phyloP scores from a whole-genome alignment of 2,329 filamentous ascomycete genomes.

The Alternaria triticimaculans region DNA sequence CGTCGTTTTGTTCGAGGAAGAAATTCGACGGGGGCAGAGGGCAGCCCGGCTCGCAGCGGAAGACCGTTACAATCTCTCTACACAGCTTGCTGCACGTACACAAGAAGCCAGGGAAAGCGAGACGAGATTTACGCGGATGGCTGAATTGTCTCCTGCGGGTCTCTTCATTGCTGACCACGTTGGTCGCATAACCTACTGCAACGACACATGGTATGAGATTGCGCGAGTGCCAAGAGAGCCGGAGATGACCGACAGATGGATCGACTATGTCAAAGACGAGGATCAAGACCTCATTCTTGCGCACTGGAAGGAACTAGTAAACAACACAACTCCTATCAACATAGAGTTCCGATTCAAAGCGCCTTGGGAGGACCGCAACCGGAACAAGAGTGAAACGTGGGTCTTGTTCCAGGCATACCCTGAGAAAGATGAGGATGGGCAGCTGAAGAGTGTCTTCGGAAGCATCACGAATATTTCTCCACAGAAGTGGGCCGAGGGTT shows the following conservation, averaged over 20 bases:
- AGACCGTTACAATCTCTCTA: slow-evolving; percentile 77
- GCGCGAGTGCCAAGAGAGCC: slow-evolving; percentile 68
- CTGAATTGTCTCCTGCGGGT: slow-evolving; percentile 81
- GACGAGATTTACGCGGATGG: slow-evolving; percentile 82
- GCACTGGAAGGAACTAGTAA: slow-evolving; percentile 68
- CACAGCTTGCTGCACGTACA: slow-evolving; percentile 71
- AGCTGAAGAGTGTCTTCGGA: slow-evolving; percentile 77
- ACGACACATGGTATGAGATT: slow-evolving; percentile 76
- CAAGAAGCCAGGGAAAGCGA: slow-evolving; percentile 68
- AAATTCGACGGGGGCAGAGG: slow-evolving; percentile 75
- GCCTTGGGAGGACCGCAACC: slow-evolving; percentile 65
- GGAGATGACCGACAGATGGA: slow-evolving; percentile 70
- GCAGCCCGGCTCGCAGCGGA: slow-evolving; percentile 77
- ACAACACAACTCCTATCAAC: slow-evolving; percentile 68
- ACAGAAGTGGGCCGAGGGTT: slow-evolving; percentile 83
- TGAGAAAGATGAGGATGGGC: slow-evolving; percentile 68
- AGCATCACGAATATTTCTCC: slow-evolving; percentile 85
- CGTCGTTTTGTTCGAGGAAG: slow-evolving; percentile 82
- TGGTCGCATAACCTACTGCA: slow-evolving; percentile 78
- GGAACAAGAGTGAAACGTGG: slow-evolving; percentile 71
- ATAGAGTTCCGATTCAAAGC: slow-evolving; percentile 79
- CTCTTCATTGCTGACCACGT: slow-evolving; percentile 81
- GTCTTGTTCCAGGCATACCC: slow-evolving; percentile 79
- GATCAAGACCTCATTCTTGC: slow-evolving; percentile 66
- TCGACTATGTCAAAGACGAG: slow-evolving; percentile 72